Percentiles rank a stretch among this genome's conserved stretches.
Conservation (phyloP, 139 green algal genomes). For the Dunaliella primolecta region DNA sequence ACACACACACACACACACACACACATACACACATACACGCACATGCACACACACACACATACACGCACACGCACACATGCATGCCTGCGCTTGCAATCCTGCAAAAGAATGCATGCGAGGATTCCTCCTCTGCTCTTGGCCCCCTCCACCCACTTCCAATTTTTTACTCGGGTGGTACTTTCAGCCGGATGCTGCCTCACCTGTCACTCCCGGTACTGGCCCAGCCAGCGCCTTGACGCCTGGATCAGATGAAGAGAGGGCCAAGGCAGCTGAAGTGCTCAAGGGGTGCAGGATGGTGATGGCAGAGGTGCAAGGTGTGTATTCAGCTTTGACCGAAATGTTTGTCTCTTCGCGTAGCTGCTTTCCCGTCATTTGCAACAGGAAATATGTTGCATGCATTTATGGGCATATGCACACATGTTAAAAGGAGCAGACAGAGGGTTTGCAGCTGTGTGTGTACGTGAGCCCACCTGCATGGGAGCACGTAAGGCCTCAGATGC, state of each 20-base stretch:
- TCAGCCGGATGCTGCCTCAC: neutral
- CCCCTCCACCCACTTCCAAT: no score
- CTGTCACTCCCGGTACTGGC: neutral
- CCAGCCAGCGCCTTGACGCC: neutral
- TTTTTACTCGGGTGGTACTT: no score
- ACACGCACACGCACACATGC: neutral
- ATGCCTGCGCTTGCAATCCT: neutral
- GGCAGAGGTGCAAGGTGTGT: slow-evolving; percentile 5
- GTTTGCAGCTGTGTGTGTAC: neutral
- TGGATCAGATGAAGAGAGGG: neutral
- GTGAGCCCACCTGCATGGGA: neutral
- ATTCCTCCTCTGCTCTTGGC: no score
- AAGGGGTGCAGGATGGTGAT: slow-evolving; percentile 3
- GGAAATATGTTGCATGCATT: neutral
- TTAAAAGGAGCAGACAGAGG: no score
- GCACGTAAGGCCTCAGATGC: neutral
- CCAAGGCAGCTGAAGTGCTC: neutral
- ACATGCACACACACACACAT: neutral
- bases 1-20: neutral
- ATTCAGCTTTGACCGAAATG: no score
- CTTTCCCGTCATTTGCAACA: no score
- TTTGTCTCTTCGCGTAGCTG: neutral
- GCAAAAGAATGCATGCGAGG: no score
- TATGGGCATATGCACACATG: no score
- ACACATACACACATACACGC: neutral